phyloP scores from a whole-genome alignment of 441 rosid species.

The Populus trichocarpa region DNA sequence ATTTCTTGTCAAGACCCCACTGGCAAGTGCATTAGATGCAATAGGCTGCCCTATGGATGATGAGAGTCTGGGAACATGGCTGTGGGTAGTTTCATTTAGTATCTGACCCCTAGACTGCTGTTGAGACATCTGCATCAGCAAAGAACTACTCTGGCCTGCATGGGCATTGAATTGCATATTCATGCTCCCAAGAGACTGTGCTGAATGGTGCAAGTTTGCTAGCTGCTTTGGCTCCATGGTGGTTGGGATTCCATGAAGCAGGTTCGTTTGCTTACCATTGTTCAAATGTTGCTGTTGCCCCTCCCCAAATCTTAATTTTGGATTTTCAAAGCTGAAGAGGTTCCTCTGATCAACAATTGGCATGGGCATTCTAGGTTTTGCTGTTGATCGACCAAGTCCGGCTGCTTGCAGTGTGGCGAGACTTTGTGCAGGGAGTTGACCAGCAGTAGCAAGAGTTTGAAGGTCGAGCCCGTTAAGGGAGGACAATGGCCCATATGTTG shows the following conservation, averaged over 20 bases:
- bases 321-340: constrained; percentile 67
- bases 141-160: constrained; percentile 42
- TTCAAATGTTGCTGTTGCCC: constrained; percentile 53
- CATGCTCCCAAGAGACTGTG: constrained; percentile 44
- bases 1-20: constrained; percentile 40
- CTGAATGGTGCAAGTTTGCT: constrained; percentile 47
- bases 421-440: constrained; percentile 80
- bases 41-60: constrained; percentile 47
- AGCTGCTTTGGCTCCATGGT: constrained; percentile 80
- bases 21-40: constrained; percentile 42
- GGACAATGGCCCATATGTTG: constrained; percentile 53
- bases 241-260: constrained; percentile 84
- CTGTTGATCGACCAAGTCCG: constrained; percentile 53
- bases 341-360: constrained; percentile 69
- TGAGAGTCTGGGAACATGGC: constrained; percentile 40
- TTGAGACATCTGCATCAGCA: constrained; percentile 52
- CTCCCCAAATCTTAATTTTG: constrained; percentile 64
- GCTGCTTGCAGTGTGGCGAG: constrained; percentile 81
- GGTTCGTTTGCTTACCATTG: constrained; percentile 53
- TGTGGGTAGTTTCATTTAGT: constrained; percentile 26
- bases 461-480: constrained; percentile 63
- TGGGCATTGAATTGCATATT: constrained; percentile 46
- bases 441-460: constrained; percentile 69
- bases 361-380: constrained; percentile 54
- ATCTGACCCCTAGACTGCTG: constrained; percentile 44